Conservation (phyloP, 768 basidiomycete genomes). For the Lactarius pseudohatsudake region DNA sequence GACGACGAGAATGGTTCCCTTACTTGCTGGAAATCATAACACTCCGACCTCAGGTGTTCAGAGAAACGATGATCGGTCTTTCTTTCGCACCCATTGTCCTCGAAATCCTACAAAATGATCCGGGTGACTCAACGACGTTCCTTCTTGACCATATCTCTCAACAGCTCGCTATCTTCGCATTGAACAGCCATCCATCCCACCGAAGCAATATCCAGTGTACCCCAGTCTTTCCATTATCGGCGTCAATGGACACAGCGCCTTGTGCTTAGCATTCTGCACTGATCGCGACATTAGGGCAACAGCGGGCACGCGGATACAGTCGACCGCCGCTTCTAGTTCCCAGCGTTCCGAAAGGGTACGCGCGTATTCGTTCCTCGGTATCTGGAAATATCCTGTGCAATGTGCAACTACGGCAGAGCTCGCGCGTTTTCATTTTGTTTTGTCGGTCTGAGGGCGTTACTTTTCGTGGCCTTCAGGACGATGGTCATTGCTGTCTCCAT, state of each 20-base stretch:
- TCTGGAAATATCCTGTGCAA: neutral
- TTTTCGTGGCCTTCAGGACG: no score
- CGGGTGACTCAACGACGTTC: neutral
- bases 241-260: constrained; percentile 10
- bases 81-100: neutral
- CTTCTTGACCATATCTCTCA: constrained; percentile 15
- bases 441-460: no score
- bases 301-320: constrained; percentile 10
- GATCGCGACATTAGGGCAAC: constrained; percentile 8
- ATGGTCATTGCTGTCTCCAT: no score
- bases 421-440: neutral
- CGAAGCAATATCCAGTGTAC: neutral
- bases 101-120: constrained; percentile 23
- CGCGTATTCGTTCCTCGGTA: constrained; percentile 9
- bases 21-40: neutral
- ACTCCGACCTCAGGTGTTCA: no score
- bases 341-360: neutral
- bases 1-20: no score
- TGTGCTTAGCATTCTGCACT: constrained; percentile 11
- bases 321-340: neutral
- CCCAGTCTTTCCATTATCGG: constrained; percentile 3
- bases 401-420: constrained; percentile 1
- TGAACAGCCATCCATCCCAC: constrained; percentile 3
- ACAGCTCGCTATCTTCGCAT: constrained; percentile 1
- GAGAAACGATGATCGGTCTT: no score